Evolutionary conservation across 78 protist species (phyloP).

Genomic region (Thecamonas trahens): DNA sequence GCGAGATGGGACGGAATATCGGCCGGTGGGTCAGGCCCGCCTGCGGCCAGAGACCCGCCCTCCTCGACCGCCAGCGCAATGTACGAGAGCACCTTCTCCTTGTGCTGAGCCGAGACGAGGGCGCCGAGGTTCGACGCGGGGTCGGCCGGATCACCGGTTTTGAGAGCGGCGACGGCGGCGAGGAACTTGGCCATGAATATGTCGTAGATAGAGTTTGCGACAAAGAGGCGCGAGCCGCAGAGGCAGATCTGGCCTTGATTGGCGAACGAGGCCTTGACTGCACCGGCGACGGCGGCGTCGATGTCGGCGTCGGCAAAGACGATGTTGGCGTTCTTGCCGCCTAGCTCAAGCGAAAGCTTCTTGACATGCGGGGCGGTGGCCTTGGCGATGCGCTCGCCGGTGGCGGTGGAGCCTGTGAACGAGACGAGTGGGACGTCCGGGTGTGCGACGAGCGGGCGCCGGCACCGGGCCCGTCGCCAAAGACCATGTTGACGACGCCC

Average conservation of each 20-base stretch:
- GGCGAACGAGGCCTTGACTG: slow-evolving; percentile 15
- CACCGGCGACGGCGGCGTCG: slow-evolving; percentile 13
- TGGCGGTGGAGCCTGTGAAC: slow-evolving; percentile 84
- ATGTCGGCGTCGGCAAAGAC: slow-evolving; percentile 51
- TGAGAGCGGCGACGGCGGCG: slow-evolving; percentile 5
- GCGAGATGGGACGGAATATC: slow-evolving; percentile 1
- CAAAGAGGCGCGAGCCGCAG: slow-evolving; percentile 75
- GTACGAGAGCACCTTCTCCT: slow-evolving; percentile 50
- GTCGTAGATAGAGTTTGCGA: slow-evolving; percentile 56
- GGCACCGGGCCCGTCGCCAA: slow-evolving; percentile 25
- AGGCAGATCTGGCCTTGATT: slow-evolving; percentile 79
- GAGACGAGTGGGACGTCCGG: slow-evolving; percentile 50
- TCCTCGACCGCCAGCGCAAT: slow-evolving; percentile 46
- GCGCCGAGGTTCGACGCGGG: slow-evolving; percentile 53
- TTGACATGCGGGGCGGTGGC: slow-evolving; percentile 50
- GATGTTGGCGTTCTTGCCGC: slow-evolving; percentile 81
- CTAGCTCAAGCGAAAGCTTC: slow-evolving; percentile 78
- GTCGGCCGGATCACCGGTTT: slow-evolving; percentile 60
- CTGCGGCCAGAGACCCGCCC: slow-evolving; percentile 50
- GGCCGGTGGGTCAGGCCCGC: not conserved
- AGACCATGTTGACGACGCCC: slow-evolving; percentile 67
- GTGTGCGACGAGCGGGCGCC: slow-evolving; percentile 61
- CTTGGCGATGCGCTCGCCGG: slow-evolving; percentile 44
- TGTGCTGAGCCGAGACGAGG: slow-evolving; percentile 53
- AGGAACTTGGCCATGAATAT: slow-evolving; percentile 53